Evolutionary conservation across 768 basidiomycete species (phyloP).

Genomic region (Rhizopogon sp.): DNA sequence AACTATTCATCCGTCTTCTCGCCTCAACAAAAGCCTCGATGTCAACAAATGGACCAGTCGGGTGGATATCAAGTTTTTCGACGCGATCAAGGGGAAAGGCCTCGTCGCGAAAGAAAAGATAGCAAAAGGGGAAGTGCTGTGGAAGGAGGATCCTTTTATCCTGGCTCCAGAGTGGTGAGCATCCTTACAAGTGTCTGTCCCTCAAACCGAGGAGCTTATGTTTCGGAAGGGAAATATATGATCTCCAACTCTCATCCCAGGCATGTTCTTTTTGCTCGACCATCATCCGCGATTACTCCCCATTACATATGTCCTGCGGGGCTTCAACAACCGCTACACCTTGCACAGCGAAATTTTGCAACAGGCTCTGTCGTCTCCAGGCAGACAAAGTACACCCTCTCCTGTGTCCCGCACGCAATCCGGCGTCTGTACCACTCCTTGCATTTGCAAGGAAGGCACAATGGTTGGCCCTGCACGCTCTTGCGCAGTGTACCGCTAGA

Average conservation of each 20-base stretch:
- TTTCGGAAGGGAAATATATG: conserved; percentile 65
- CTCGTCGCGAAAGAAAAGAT: conserved; percentile 69
- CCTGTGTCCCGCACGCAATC: conserved; percentile 73
- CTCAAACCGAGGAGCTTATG: neutral
- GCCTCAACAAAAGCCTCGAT: conserved; percentile 59
- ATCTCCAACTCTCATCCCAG: conserved; percentile 50
- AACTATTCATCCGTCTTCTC: conserved; percentile 52
- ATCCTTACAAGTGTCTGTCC: neutral
- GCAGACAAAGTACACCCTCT: conserved; percentile 63
- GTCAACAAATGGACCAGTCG: conserved; percentile 57
- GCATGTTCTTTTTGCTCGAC: conserved; percentile 79
- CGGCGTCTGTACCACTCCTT: conserved; percentile 55
- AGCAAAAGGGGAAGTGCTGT: conserved; percentile 66
- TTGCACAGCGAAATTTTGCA: conserved; percentile 75
- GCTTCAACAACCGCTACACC: conserved; percentile 33
- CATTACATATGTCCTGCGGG: conserved; percentile 50
- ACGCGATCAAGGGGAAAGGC: conserved; percentile 74
- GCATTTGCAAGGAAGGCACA: conserved; percentile 51
- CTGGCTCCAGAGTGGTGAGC: conserved; percentile 77
- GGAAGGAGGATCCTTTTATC: conserved; percentile 82
- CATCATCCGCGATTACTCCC: conserved; percentile 39
- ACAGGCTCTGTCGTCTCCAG: conserved; percentile 67
- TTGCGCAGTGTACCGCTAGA: conserved; percentile 60
- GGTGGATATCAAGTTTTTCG: conserved; percentile 64
- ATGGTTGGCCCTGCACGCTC: conserved; percentile 72